Conservation (phyloP, 202 grass and related monocot species). For the Eragrostis tef region DNA sequence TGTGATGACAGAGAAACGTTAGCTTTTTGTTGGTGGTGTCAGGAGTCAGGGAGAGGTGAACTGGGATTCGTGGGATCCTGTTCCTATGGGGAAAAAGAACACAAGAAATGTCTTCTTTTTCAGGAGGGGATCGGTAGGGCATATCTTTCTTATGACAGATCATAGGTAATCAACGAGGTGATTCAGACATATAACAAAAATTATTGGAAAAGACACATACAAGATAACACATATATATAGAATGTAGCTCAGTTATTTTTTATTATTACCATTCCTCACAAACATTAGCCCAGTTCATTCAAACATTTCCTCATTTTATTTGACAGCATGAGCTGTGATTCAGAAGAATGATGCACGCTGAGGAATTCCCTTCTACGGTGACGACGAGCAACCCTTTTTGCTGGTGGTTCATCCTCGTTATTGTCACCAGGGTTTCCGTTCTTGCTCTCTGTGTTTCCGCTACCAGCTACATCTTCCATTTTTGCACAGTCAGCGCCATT, state of each 20-base stretch:
- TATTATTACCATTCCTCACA: neutral
- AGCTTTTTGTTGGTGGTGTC: too few relatives aligned
- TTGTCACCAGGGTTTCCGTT: neutral
- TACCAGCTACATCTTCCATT: neutral
- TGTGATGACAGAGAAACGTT: too few relatives aligned
- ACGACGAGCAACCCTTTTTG: neutral
- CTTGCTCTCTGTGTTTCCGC: neutral
- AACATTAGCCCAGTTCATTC: neutral
- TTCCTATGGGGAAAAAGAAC: too few relatives aligned
- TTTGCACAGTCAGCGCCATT: too few relatives aligned
- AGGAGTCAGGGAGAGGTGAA: too few relatives aligned
- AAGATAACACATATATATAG: neutral
- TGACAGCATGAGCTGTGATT: neutral
- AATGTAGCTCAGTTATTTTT: neutral
- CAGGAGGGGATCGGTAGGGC: too few relatives aligned
- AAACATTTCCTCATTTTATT: neutral
- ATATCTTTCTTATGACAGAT: too few relatives aligned
- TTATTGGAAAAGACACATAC: neutral
- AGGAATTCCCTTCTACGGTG: constrained; percentile 28
- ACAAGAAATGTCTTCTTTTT: too few relatives aligned
- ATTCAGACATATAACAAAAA: too few relatives aligned
- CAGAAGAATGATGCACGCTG: constrained; percentile 18
- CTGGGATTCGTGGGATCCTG: too few relatives aligned
- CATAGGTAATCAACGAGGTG: too few relatives aligned
- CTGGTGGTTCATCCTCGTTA: neutral